These are phyloP conservation scores for Arthrobotrys entomopaga DNA, from an alignment of 2,329 filamentous ascomycete genomes.

Conservation along the genomic window DNA sequence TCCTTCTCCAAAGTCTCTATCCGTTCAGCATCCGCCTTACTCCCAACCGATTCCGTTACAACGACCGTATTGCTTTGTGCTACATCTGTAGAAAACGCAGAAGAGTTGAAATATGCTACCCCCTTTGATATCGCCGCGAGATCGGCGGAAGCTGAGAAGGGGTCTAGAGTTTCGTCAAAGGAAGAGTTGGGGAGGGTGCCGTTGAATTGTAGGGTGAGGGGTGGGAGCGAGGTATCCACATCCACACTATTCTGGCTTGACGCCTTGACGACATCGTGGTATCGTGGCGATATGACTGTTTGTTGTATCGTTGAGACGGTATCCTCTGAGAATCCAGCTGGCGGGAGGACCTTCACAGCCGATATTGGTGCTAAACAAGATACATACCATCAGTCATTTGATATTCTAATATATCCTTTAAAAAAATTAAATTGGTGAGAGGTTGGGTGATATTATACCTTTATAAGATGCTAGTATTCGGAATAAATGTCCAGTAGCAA, in stretches of 20 bases:
- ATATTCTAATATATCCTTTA: neutral
- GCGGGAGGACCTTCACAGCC: constrained; percentile 56
- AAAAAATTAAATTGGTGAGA: too few species aligned
- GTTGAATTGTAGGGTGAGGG: constrained; percentile 40
- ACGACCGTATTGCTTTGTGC: constrained; percentile 9
- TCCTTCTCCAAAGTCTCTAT: constrained; percentile 57
- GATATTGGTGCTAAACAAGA: constrained; percentile 52
- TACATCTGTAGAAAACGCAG: constrained; percentile 6
- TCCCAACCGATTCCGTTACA: constrained; percentile 34
- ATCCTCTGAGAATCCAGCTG: constrained; percentile 53
- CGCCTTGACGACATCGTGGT: constrained; percentile 57
- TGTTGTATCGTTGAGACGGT: constrained; percentile 38
- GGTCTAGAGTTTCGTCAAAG: constrained; percentile 9
- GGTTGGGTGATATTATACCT: constrained; percentile 42
- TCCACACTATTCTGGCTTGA: constrained; percentile 48
- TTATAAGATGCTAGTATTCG: constrained; percentile 56
- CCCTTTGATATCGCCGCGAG: constrained; percentile 49
- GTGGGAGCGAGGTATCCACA: constrained; percentile 49
- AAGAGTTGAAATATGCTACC: constrained; percentile 37
- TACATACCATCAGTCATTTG: neutral
- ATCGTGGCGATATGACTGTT: constrained; percentile 56
- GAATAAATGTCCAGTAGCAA: constrained; percentile 58
- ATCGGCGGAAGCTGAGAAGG: constrained; percentile 56
- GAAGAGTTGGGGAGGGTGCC: constrained; percentile 17
- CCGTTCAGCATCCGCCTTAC: constrained; percentile 55